Evolutionary conservation across 148 eudicot genomes (phyloP).

Genomic region (Simmondsia chinensis): DNA sequence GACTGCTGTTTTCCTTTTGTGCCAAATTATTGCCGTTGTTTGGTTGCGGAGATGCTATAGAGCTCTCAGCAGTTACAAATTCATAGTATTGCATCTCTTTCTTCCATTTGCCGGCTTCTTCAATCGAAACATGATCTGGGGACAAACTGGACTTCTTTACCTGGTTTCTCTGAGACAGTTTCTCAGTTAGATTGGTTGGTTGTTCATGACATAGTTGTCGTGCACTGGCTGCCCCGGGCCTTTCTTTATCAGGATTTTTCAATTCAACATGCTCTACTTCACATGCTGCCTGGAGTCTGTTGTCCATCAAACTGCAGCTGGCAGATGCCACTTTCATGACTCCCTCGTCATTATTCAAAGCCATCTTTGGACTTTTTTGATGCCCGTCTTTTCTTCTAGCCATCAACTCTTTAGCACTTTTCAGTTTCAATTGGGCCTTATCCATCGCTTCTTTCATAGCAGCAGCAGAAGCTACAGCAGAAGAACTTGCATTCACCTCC

Average conservation of each 20-base stretch:
- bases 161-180: conserved; percentile 16
- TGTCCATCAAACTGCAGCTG: conserved; percentile 16
- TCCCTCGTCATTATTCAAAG: conserved; percentile 19
- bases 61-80: conserved; percentile 34
- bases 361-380: conserved; percentile 16
- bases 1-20: conserved; percentile 6
- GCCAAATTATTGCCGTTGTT: conserved; percentile 5
- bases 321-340: conserved; percentile 8
- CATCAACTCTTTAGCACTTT: conserved; percentile 42
- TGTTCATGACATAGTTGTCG: conserved; percentile 17
- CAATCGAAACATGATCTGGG: conserved; percentile 24
- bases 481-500: conserved; percentile 33
- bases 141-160: conserved; percentile 16
- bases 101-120: conserved; percentile 50
- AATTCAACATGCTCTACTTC: conserved; percentile 16
- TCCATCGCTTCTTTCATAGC: conserved; percentile 64
- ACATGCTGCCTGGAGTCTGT: conserved; percentile 16
- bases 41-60: conserved; percentile 7
- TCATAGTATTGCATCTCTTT: conserved; percentile 55
- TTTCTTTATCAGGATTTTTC: conserved; percentile 20
- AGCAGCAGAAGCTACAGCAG: conserved; percentile 35
- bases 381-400: conserved; percentile 45
- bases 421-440: conserved; percentile 55
- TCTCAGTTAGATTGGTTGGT: conserved; percentile 8
- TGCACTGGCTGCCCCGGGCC: conserved; percentile 13